Base-by-base conservation (phyloP, 805 yeast genomes). In the Lachancea fermentati region DNA sequence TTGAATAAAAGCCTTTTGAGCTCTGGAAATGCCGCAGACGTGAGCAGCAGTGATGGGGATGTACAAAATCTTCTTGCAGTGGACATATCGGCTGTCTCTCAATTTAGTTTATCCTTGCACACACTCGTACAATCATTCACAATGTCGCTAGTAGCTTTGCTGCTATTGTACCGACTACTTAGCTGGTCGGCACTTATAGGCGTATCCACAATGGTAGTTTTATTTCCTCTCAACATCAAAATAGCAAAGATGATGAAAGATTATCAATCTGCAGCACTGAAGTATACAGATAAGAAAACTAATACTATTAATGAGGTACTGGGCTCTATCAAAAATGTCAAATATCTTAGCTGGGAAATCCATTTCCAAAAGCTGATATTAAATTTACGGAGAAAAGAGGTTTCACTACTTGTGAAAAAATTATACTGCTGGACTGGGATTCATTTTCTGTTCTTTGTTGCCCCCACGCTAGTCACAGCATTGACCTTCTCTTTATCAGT, bases 341-440 rank as follows among this genome's bases (percentile, higher is more conserved):
- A 88, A 64, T 85, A 81, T 55, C 87, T 88, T 62, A 95, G 93
- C 3, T 88, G 96, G 96, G 96, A 88, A 59, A 72, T 75, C 31
- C 78, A 79, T 50, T 87, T 88, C 58, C 77, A 74, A 49, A 75
- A 79, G 35, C 74, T 71, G 30, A 82, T 87, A 42, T 58, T 76
- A 60, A 68, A 76, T 17, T 69, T 87, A 41, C 77, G 96, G 67
- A 69, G 71, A 24, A 78, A 79, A 41, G 96, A 88, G 63, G 63
- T 88, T 45, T 41, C 48, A 7, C 62, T 70, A 48, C 69, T 87
- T 58, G 67, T 66, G 45, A 55, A 63, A 47, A 72, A 94, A 60
- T 71, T 72, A 49, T 35, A 71, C 19, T 66, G 73, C 41, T 85
- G 95, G 91, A 70, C 79, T 13, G 40, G 62, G 8, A 73, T 79